phyloP scores from a whole-genome alignment of 179 eudicot species.

The Sideroxylon spinosum region DNA sequence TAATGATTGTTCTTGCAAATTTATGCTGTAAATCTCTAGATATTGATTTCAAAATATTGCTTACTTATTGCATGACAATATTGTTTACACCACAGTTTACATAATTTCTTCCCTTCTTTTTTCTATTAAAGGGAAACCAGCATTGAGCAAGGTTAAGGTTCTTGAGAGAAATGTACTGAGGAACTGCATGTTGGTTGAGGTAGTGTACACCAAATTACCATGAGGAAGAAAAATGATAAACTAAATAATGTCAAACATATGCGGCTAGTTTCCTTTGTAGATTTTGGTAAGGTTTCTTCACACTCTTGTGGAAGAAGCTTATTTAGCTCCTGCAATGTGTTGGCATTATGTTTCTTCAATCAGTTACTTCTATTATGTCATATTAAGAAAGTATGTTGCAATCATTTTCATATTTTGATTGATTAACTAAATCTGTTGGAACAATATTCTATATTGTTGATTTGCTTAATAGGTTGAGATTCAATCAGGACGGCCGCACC shows the following conservation, averaged over 20 bases:
- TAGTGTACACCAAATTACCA: constrained; percentile 18
- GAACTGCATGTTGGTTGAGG: constrained; percentile 77
- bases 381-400: constrained; percentile 6
- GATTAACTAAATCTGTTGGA: neutral
- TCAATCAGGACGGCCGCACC: constrained; percentile 98
- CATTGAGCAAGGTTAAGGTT: constrained; percentile 81
- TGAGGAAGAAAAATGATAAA: constrained; percentile 1
- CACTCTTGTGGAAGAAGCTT: neutral
- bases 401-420: neutral
- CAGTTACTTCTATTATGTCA: neutral
- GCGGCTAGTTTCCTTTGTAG: neutral
- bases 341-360: neutral
- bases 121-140: constrained; percentile 64
- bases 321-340: neutral
- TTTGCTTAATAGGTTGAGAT: constrained; percentile 65
- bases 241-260: neutral
- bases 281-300: neutral
- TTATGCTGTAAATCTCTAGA: neutral
- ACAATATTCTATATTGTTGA: neutral
- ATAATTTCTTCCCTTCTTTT: neutral
- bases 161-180: constrained; percentile 55
- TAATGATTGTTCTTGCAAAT: neutral
- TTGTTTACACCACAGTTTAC: neutral
- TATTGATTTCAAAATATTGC: neutral
- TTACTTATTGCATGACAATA: neutral